A percentile compares a stretch with the other conserved stretches of the same genome.
Conservation (phyloP, 192 early-diverging fungal genomes). For the Rhizoclosmatium sp. region DNA sequence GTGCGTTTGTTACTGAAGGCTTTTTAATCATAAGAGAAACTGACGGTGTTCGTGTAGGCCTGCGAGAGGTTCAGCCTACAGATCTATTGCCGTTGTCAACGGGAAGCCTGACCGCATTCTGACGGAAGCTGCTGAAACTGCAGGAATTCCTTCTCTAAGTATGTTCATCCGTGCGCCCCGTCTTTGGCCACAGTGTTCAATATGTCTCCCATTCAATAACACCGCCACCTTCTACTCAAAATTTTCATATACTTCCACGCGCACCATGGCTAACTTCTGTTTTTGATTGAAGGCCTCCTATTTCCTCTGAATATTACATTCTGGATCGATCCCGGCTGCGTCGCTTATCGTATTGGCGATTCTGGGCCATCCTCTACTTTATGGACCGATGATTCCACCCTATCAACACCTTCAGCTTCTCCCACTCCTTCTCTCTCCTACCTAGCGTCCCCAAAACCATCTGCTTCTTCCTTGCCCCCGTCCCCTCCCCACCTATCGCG, state of each 20-base stretch:
- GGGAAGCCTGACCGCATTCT: slow-evolving; percentile 21
- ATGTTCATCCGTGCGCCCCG: neutral
- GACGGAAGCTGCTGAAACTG: slow-evolving; percentile 7
- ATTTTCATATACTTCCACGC: neutral
- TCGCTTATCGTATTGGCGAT: slow-evolving; percentile 35
- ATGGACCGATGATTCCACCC: slow-evolving; percentile 13
- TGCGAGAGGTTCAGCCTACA: slow-evolving; percentile 24
- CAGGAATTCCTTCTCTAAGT: slow-evolving; percentile 19
- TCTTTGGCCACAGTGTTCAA: neutral
- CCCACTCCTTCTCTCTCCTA: neutral
- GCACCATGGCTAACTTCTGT: too few relatives aligned
- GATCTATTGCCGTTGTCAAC: slow-evolving; percentile 19
- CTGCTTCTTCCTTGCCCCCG: slow-evolving; percentile 17
- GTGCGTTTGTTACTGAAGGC: neutral
- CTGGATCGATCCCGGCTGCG: slow-evolving; percentile 46
- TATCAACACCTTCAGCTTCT: neutral
- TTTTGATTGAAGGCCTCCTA: neutral
- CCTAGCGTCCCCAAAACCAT: neutral
- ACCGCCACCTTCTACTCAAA: neutral
- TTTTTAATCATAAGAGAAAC: neutral
- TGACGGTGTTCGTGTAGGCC: slow-evolving; percentile 13
- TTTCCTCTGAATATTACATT: slow-evolving; percentile 34
- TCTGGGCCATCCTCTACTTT: slow-evolving; percentile 20
- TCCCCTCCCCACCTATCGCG: slow-evolving; percentile 29
- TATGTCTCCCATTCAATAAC: neutral